Evolutionary conservation across 495 filamentous ascomycete species (phyloP), one percentile per base, ranked within the genome.

Genomic region (Penicillium cataractarum): DNA sequence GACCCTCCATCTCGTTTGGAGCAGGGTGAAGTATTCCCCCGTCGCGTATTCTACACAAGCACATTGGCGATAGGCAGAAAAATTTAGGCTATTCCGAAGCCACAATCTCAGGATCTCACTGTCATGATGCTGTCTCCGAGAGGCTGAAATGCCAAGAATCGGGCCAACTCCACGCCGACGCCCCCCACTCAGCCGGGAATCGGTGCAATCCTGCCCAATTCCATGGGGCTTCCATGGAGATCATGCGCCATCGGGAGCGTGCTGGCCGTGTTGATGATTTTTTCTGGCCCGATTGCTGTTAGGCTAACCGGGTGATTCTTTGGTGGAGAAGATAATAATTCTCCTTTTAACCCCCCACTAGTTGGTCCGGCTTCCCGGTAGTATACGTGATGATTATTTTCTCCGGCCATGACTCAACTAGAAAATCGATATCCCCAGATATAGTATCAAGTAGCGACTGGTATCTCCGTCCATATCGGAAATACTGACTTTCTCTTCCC

Each of bases 91-190:
- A 12, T 33, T 17, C 51, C 13, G 51, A 54, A 54, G 2, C 51
- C 12, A 2, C 15, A 12, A 54, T 12, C 3, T 22, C 51, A n/a
- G 3, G 29, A 24, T 35, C 31, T 54, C 9, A 9, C n/a, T 21
- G 29, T 48, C 19, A n/a, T 9, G 48, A 50, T 12, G 57, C 31
- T n/a, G 29, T 35, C n/a, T 10, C 42, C 12, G 12, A 15, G 8
- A 6, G 17, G 35, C 49, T 59, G 32, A 33, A 40, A 64, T 58
- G 60, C 52, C 52, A 63, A 60, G 60, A 60, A 48, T 61, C 65
- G 65, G 65, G 27, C 7, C 6, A 69, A 66, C 40, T 57, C 39
- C 15, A 55, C 39, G 40, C 67, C 64, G 58, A 52, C 4, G 4
- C 12, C 40, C 3, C 17, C 51, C 56, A 12, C 26, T 60, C 53